A percentile compares a stretch with the other conserved stretches of the same genome.
Conservation (phyloP, 1,284 basidiomycete genomes). For the Rhodotorula glutinis region DNA sequence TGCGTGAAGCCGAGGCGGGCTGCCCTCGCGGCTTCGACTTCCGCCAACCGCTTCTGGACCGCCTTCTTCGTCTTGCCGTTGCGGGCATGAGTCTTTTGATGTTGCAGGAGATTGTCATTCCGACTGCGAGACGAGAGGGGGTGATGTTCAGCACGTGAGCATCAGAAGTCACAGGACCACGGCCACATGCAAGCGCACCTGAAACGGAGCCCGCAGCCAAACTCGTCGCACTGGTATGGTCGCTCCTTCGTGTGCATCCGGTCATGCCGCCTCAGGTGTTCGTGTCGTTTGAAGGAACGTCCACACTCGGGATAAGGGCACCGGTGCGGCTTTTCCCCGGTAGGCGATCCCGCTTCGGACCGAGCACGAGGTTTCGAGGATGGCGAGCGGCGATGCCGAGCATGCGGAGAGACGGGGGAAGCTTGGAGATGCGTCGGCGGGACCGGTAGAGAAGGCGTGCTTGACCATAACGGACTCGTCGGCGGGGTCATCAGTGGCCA, state of each 20-base stretch:
- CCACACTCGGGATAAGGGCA: slow-evolving; percentile 12
- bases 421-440: no score
- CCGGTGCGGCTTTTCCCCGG: neutral
- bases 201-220: slow-evolving; percentile 36
- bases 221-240: slow-evolving; percentile 72
- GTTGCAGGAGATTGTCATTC: slow-evolving; percentile 79
- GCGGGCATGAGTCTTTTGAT: slow-evolving; percentile 67
- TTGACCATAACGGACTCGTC: no score
- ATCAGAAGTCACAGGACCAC: no score
- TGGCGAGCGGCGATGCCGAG: no score
- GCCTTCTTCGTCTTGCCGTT: slow-evolving; percentile 28
- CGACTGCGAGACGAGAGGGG: slow-evolving; percentile 54
- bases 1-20: neutral
- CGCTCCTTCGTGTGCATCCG: slow-evolving; percentile 85
- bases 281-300: slow-evolving; percentile 71
- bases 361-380: no score
- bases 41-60: slow-evolving; percentile 1
- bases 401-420: no score
- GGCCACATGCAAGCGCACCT: slow-evolving; percentile 7
- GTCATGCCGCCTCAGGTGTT: slow-evolving; percentile 80
- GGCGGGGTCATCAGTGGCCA: no score
- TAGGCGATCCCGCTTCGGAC: neutral
- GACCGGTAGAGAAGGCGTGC: no score
- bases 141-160: no score
- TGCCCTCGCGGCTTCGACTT: neutral